phyloP scores from a whole-genome alignment of 441 rosid species.

The Omphalea diandra region DNA sequence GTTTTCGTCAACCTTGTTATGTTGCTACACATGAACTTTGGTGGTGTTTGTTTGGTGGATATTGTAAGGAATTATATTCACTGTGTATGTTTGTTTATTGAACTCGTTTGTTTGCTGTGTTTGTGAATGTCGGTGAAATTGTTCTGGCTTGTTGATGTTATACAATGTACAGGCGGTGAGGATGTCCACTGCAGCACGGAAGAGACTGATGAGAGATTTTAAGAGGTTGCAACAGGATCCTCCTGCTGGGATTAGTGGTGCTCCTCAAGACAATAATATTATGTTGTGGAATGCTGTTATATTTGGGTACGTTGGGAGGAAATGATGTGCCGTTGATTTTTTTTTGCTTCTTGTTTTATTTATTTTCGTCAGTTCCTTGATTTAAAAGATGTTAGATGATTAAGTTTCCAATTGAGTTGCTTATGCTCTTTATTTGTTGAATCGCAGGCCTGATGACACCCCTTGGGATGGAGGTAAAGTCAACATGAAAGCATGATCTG shows the following conservation, averaged over 20 bases:
- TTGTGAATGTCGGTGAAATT: neutral
- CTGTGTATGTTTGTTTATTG: neutral
- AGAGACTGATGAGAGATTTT: slow-evolving; percentile 72
- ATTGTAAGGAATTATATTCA: no score
- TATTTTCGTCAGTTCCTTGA: neutral
- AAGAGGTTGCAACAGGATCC: slow-evolving; percentile 76
- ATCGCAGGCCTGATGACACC: slow-evolving; percentile 63
- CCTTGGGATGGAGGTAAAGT: slow-evolving; percentile 71
- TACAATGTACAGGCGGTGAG: slow-evolving; percentile 21
- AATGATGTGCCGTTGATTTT: neutral
- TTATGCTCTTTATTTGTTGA: neutral
- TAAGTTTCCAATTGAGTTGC: neutral
- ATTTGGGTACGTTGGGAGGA: slow-evolving; percentile 42
- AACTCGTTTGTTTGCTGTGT: neutral
- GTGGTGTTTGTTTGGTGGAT: neutral
- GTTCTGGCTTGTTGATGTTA: neutral
- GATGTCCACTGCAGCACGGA: slow-evolving; percentile 70
- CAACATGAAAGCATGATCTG: neutral
- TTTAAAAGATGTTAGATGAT: neutral
- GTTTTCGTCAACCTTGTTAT: neutral
- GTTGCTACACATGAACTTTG: neutral
- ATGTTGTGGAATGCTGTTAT: slow-evolving; percentile 78
- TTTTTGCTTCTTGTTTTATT: neutral
- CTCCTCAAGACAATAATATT: slow-evolving; percentile 65
- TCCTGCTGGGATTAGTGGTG: slow-evolving; percentile 66